phyloP scores from a whole-genome alignment of 2,329 filamentous ascomycete species.

The Colletotrichum simmondsii region DNA sequence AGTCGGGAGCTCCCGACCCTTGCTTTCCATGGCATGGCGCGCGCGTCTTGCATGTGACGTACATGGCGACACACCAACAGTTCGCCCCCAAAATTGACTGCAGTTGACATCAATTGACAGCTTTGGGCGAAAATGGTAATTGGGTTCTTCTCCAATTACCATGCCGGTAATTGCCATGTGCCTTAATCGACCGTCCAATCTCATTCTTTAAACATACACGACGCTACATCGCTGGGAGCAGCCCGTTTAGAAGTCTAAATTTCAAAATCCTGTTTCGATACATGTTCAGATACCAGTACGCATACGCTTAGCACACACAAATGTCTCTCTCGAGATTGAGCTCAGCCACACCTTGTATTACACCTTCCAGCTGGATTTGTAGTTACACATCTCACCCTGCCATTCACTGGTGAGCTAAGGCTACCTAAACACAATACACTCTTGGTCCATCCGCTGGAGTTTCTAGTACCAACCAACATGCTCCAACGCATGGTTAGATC shows the following conservation, averaged over 20 bases:
- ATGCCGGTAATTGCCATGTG: neutral
- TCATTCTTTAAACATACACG: neutral
- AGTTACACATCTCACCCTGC: neutral
- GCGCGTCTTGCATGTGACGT: conserved; percentile 29
- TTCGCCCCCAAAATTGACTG: neutral
- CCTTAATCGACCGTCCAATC: neutral
- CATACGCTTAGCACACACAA: too few relatives aligned
- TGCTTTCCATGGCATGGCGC: conserved; percentile 2
- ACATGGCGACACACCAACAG: neutral
- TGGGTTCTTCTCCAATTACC: neutral
- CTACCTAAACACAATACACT: neutral
- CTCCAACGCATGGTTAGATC: neutral
- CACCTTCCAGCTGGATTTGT: neutral
- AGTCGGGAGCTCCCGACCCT: conserved; percentile 33
- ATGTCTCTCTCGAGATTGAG: neutral
- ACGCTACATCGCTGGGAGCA: neutral
- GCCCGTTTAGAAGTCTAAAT: neutral
- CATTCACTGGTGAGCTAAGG: neutral
- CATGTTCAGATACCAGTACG: too few relatives aligned
- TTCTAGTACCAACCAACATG: neutral
- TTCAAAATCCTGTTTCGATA: neutral
- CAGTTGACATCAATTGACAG: neutral
- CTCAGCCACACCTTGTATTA: neutral
- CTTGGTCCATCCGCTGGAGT: too few relatives aligned
- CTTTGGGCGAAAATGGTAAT: neutral